Base-by-base conservation (phyloP, 2,329 filamentous ascomycete species). In the Alternaria novae-zelandiae region DNA sequence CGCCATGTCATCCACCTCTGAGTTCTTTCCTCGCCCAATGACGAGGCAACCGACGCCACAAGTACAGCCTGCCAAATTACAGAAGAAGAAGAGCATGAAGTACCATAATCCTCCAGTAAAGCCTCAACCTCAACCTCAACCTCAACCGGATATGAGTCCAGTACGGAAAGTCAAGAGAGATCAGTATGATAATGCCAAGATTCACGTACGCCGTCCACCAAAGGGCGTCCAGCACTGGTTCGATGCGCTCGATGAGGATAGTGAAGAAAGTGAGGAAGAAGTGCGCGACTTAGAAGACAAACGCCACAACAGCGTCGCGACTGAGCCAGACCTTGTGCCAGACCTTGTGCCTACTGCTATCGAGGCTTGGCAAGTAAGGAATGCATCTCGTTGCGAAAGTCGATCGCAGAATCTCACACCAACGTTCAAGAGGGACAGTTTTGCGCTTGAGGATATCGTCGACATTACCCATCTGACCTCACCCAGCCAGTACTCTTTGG, bases 221-320 rank as follows among this genome's bases (percentile, higher is more conserved):
- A 83, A 81, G 53, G 83, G 83, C 8, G 82, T 84, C 26, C 77
- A 84, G 63, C 82, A 85, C 63, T 85, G 83, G 83, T 85, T 85
- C 60, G 83, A 85, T 59, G 83, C 79, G 4, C 73, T 83, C 11
- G 78, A 80, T 23, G 79, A 81, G 12, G 80, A 81, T 21, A 79
- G 79, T 32, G 79, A 80, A 15, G 77, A 78, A 20, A 64, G 68
- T 11, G 50, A 63, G 6, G 73, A 75, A 10, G 73, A 71, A 9
- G 49, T 41, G 5, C 36, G 15, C 15, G 36, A 41, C 36, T 41
- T 41, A 9, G 36, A 41, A 41, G 2, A 3, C n/a, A 41, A 41
- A 41, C 36, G 15, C 36, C 50, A 9, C 46, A 57, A 28, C 65
- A 63, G 10, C 32, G 36, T 41, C 36, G 36, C 36, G 36, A 41